A percentile compares a stretch with the other conserved stretches of the same genome.
phyloP scores from a whole-genome alignment of 164 flowering plant species.

The Nelumbo lutea region DNA sequence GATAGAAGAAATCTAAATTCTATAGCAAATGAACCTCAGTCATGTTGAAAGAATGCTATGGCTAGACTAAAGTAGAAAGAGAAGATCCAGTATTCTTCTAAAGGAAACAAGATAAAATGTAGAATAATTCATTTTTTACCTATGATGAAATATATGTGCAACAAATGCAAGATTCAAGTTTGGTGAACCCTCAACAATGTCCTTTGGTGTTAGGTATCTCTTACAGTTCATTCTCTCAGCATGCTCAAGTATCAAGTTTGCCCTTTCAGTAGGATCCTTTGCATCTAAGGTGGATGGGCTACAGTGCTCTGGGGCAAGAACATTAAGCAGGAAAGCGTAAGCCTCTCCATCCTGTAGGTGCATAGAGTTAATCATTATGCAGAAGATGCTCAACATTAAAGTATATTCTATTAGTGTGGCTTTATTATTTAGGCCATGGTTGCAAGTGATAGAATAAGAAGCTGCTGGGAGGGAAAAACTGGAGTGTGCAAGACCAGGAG shows the following conservation, averaged over 20 bases:
- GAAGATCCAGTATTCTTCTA: no score
- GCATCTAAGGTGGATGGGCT: constrained; percentile 57
- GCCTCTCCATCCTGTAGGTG: constrained; percentile 78
- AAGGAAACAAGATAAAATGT: not conserved
- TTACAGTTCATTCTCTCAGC: constrained; percentile 90
- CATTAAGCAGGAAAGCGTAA: constrained; percentile 87
- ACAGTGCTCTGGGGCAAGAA: constrained; percentile 88
- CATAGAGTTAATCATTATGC: constrained; percentile 4
- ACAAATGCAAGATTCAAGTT: constrained; percentile 90
- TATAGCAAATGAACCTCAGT: not conserved
- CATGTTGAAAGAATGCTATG: not conserved
- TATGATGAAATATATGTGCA: constrained; percentile 86
- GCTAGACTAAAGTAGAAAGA: not conserved
- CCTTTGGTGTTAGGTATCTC: constrained; percentile 67
- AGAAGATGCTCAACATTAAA: not conserved
- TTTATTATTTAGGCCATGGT: no score
- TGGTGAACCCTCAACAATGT: constrained; percentile 82
- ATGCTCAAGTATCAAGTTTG: constrained; percentile 74
- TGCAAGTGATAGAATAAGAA: no score
- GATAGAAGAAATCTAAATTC: not conserved
- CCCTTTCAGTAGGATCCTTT: constrained; percentile 74
- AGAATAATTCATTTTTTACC: constrained; percentile 30
- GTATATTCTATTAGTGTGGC: no score
- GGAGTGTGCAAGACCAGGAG: not conserved
- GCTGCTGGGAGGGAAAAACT: no score